phyloP scores from a whole-genome alignment of 1,284 basidiomycete genomes.

The Naganishia albida region DNA sequence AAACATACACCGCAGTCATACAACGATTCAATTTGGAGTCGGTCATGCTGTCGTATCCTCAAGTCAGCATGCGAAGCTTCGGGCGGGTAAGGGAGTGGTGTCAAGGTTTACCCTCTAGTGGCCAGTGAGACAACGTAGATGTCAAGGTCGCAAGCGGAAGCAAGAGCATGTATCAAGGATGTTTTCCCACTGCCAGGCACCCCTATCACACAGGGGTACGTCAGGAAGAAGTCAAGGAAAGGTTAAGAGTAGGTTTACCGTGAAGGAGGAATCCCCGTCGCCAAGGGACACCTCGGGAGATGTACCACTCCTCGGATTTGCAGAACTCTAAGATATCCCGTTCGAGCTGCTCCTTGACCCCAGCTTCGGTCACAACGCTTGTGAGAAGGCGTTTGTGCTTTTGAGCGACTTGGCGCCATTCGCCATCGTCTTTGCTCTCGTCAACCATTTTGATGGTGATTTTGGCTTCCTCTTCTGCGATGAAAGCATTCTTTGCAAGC shows the following conservation, averaged over 20 bases:
- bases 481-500: slow-evolving; percentile 18
- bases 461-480: slow-evolving; percentile 14
- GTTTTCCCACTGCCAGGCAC: slow-evolving; percentile 32
- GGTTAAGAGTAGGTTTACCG: slow-evolving; percentile 43
- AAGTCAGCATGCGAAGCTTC: not conserved
- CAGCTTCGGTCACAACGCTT: slow-evolving; percentile 60
- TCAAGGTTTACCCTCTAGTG: slow-evolving; percentile 18
- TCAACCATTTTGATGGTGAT: slow-evolving; percentile 27
- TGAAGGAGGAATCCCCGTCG: slow-evolving; percentile 61
- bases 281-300: slow-evolving; percentile 61
- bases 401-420: slow-evolving; percentile 21
- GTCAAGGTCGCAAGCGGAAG: slow-evolving; percentile 29
- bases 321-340: slow-evolving; percentile 61
- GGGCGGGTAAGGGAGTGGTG: not conserved
- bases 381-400: slow-evolving; percentile 52
- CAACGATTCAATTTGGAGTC: slow-evolving; percentile 27
- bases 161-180: slow-evolving; percentile 29
- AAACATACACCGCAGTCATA: slow-evolving; percentile 28
- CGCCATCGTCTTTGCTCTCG: not conserved
- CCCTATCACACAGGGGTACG: not conserved
- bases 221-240: not conserved
- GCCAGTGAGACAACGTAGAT: slow-evolving; percentile 31
- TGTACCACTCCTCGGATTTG: slow-evolving; percentile 58
- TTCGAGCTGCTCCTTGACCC: slow-evolving; percentile 57
- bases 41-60: slow-evolving; percentile 4